Evolutionary conservation across 768 basidiomycete species (phyloP).

Genomic region (Lactarius trivialis): DNA sequence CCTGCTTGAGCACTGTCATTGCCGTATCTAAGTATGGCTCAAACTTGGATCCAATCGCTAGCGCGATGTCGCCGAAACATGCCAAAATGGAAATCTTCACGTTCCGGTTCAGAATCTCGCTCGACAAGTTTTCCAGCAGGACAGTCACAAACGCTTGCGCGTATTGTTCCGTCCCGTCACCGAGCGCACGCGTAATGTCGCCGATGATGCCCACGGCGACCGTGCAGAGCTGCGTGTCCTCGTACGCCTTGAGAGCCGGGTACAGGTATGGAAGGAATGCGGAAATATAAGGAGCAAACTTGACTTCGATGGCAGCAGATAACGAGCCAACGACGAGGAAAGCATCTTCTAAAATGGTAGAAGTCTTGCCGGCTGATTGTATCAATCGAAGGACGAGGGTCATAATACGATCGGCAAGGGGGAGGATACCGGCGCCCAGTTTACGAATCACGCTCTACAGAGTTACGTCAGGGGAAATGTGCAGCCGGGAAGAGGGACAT

Average conservation of each 20-base stretch:
- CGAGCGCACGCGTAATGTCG: conserved; percentile 92
- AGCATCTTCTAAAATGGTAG: conserved; percentile 92
- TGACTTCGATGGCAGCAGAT: conserved; percentile 58
- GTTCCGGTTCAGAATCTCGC: conserved; percentile 81
- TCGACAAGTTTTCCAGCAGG: conserved; percentile 84
- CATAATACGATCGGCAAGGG: conserved; percentile 93
- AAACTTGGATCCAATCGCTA: conserved; percentile 82
- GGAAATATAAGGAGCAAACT: conserved; percentile 76
- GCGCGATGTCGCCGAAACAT: conserved; percentile 94
- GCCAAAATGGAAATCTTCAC: conserved; percentile 97
- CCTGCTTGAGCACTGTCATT: conserved; percentile 87
- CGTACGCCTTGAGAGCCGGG: conserved; percentile 84
- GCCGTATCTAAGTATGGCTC: conserved; percentile 86
- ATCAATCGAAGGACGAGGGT: conserved; percentile 81
- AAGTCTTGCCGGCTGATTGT: conserved; percentile 81
- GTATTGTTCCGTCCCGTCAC: conserved; percentile 77
- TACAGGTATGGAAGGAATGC: conserved; percentile 84
- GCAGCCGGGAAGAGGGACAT: neutral
- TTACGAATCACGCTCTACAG: conserved; percentile 77
- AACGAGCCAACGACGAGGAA: conserved; percentile 91
- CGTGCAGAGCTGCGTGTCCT: conserved; percentile 93
- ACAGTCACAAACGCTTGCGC: conserved; percentile 87
- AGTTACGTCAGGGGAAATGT: neutral
- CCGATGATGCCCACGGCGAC: conserved; percentile 95
- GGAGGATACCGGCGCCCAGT: conserved; percentile 74